Evolutionary conservation across 129 eudicot species (phyloP).

Genomic region (Logfia minima): DNA sequence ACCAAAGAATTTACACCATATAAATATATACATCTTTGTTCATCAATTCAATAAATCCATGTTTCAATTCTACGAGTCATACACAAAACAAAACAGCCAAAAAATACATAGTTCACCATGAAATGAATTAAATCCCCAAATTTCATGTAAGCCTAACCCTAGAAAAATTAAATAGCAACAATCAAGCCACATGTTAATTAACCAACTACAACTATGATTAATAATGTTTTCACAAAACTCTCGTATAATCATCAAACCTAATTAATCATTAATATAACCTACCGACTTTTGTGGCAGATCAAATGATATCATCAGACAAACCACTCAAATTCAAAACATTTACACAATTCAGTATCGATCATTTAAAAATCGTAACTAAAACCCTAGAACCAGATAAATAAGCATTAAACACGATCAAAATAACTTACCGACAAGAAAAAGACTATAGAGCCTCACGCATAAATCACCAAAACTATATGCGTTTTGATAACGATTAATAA

Average conservation of each 20-base stretch:
- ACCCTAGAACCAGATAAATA: not conserved
- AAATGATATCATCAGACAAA: not conserved
- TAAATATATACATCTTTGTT: too few relatives aligned
- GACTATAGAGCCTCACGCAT: constrained; percentile 10
- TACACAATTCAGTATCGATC: constrained; percentile 25
- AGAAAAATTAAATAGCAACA: not conserved
- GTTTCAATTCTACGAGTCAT: too few relatives aligned
- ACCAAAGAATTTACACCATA: too few relatives aligned
- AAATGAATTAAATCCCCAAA: not conserved
- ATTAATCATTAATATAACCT: too few relatives aligned
- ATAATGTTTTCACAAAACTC: too few relatives aligned
- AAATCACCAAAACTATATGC: constrained; percentile 11
- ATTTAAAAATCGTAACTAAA: not conserved
- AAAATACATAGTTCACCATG: not conserved
- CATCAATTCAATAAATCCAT: too few relatives aligned
- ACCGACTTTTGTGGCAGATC: too few relatives aligned
- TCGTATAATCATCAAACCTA: too few relatives aligned
- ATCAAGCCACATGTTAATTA: too few relatives aligned
- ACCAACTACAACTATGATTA: too few relatives aligned
- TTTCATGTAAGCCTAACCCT: not conserved
- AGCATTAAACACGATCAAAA: not conserved
- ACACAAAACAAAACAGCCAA: not conserved
- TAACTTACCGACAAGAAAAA: constrained; percentile 18
- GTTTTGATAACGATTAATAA: not conserved
- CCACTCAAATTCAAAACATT: too few relatives aligned